Evolutionary conservation across 352 stramenopile species (phyloP).

Genomic region (Phytophthora macrochlamydospora): DNA sequence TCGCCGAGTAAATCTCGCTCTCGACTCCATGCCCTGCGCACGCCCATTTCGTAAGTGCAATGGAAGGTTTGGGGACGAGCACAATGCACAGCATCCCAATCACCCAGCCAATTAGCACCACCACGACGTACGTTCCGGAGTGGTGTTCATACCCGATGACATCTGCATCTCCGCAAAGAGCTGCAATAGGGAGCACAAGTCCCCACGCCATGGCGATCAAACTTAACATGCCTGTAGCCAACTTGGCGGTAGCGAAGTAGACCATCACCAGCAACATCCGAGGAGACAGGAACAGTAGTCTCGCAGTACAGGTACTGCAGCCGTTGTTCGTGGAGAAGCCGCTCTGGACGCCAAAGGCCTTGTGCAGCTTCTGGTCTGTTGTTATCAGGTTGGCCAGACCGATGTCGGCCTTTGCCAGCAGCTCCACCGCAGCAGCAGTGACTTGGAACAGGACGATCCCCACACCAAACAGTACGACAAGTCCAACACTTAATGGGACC

Average conservation of each 20-base stretch:
- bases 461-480: constrained; percentile 30
- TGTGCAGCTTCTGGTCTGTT: constrained; percentile 13
- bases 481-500: constrained; percentile 31
- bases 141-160: constrained; percentile 27
- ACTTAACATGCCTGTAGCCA: constrained; percentile 41
- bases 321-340: constrained; percentile 32
- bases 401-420: constrained; percentile 24
- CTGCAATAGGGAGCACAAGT: constrained; percentile 40
- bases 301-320: constrained; percentile 11
- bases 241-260: constrained; percentile 55
- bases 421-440: constrained; percentile 22
- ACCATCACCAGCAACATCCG: constrained; percentile 40
- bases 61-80: constrained; percentile 22
- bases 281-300: constrained; percentile 31
- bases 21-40: constrained; percentile 15
- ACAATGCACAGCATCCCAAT: constrained; percentile 14
- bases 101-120: constrained; percentile 16
- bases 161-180: constrained; percentile 23
- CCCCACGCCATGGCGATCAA: constrained; percentile 26
- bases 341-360: constrained; percentile 27
- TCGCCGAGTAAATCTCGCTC: background rate
- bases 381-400: constrained; percentile 32
- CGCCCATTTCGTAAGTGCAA: constrained; percentile 18
- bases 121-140: constrained; percentile 7
- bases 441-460: constrained; percentile 36